Conservation (phyloP, 345 rosid genomes). For the Camelina sativa region DNA sequence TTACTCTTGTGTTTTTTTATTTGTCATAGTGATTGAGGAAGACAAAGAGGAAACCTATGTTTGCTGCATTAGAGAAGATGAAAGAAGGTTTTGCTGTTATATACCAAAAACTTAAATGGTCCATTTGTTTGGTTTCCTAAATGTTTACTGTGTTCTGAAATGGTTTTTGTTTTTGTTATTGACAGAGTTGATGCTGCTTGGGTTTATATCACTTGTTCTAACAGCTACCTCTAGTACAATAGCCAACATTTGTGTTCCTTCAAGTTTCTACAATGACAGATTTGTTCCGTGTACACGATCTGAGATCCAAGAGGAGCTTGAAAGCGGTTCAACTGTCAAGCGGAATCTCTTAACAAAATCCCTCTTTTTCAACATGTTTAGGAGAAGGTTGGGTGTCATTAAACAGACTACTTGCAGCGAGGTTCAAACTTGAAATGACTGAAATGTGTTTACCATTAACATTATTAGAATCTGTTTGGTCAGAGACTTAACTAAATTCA, state of each 20-base stretch:
- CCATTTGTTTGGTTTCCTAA: conserved; percentile 8
- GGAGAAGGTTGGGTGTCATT: conserved; percentile 62
- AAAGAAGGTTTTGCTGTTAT: conserved; percentile 65
- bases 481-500: neutral
- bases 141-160: conserved; percentile 1
- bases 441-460: neutral
- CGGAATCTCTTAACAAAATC: conserved; percentile 56
- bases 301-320: conserved; percentile 55
- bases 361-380: conserved; percentile 43
- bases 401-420: conserved; percentile 66
- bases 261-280: conserved; percentile 72
- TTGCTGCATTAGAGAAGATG: conserved; percentile 92
- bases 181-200: conserved; percentile 96
- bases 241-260: conserved; percentile 84
- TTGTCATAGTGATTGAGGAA: conserved; percentile 73
- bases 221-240: conserved; percentile 83
- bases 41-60: conserved; percentile 79
- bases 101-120: neutral
- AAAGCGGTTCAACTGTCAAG: conserved; percentile 52
- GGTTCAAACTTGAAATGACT: conserved; percentile 41
- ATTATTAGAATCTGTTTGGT: neutral
- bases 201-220: conserved; percentile 92
- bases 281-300: conserved; percentile 81
- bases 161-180: neutral
- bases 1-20: neutral